phyloP scores from a whole-genome alignment of 2,329 filamentous ascomycete genomes.

The Fusarium irregulare region DNA sequence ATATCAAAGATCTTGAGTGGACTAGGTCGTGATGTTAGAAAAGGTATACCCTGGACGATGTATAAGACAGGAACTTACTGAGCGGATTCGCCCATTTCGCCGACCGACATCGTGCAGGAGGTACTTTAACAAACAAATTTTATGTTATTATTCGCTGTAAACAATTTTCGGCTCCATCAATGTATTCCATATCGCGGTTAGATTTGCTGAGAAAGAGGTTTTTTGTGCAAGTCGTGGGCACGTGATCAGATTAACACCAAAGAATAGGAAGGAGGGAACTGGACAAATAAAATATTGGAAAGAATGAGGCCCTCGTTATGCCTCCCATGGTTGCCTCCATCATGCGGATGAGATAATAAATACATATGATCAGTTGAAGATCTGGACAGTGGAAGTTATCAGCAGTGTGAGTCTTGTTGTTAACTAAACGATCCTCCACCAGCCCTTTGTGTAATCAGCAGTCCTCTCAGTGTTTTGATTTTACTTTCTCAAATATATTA shows the following conservation, averaged over 20 bases:
- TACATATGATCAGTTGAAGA: not conserved
- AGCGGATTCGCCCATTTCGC: constrained; percentile 32
- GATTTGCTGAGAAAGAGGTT: constrained; percentile 26
- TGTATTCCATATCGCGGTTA: not conserved
- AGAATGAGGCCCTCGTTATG: not conserved
- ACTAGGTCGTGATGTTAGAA: constrained; percentile 50
- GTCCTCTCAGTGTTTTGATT: not conserved
- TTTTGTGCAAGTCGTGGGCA: constrained; percentile 34
- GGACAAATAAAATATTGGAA: not conserved
- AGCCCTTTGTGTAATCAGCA: not conserved
- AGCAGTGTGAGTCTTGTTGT: not conserved
- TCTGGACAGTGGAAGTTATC: not conserved
- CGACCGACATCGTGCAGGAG: constrained; percentile 28
- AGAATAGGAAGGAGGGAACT: not conserved
- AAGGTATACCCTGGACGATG: constrained; percentile 36
- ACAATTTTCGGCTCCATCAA: not conserved
- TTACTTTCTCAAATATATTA: too few species aligned
- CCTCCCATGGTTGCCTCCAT: not conserved
- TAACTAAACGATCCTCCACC: not conserved
- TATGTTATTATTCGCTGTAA: not conserved
- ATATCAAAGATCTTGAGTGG: constrained; percentile 70
- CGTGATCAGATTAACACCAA: constrained; percentile 26
- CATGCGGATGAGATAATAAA: not conserved
- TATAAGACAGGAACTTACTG: constrained; percentile 34
- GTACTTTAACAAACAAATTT: not conserved